Evolutionary conservation across 352 stramenopile genomes (phyloP), one percentile per base, ranked within the genome.

Genomic region (Phytophthora pluvialis): DNA sequence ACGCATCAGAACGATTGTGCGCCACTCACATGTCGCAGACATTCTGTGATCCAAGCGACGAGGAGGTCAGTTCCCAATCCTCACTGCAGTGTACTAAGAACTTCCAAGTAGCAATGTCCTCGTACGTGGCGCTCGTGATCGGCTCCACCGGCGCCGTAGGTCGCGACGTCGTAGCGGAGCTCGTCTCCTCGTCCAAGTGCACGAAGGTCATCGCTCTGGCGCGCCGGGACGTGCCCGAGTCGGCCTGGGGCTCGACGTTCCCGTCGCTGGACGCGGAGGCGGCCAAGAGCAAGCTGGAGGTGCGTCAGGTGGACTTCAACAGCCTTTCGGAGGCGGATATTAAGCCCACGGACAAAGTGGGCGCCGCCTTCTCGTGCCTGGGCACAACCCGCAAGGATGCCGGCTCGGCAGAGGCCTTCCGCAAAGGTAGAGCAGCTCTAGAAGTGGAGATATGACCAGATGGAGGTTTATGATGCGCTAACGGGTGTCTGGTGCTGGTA

Each of bases 71-170:
- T 63, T 63, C 15, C 12, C n/a, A 39, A 63, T 57, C 49, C 10
- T 36, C 33, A n/a, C n/a, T n/a, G n/a, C n/a, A n/a, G n/a, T n/a
- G n/a, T 35, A 11, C 4, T 26, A 26, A 48, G 9, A 5, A 21
- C 21, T 2, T 21, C 21, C 1, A 21, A 21, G 31, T 49, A 29
- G 40, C 18, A 40, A 60, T 66, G 54, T 42, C 70, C 15, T 61
- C 69, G 26, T 91, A 88, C 67, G 78, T 83, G 9, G 81, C 83
- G n/a, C 61, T 92, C 16, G 86, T 94, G 43, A 79, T 91, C 50
- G 86, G 86, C 25, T 83, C 80, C 12, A 94, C 86, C 10, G 86
- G 86, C 33, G 81, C 86, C 26, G 81, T 94, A 9, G 86, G 83
- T 9, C 81, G 86, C 28, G 86, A 94, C 18, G 60, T 94, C 16